Conservation (phyloP, 805 yeast species). For the Myxozyma geophila region DNA sequence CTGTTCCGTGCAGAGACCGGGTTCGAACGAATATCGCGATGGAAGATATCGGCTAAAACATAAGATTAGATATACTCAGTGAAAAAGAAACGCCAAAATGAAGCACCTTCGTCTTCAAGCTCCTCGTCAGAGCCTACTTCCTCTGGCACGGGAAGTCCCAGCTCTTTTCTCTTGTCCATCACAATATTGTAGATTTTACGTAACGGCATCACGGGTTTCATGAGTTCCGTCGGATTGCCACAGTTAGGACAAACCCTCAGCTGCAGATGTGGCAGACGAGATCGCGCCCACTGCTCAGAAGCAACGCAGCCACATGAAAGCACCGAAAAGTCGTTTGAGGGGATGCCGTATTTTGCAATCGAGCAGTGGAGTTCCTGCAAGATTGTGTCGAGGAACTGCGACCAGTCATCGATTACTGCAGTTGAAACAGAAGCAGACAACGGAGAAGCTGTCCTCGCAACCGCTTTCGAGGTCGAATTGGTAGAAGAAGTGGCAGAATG, state of each 20-base stretch:
- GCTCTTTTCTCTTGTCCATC: constrained; percentile 35
- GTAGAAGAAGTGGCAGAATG: constrained; percentile 1
- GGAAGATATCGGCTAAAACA: constrained; percentile 9
- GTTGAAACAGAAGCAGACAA: constrained; percentile 18
- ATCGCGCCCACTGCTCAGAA: constrained; percentile 36
- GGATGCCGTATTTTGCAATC: constrained; percentile 35
- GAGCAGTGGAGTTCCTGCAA: constrained; percentile 33
- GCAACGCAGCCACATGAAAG: constrained; percentile 37
- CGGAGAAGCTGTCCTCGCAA: constrained; percentile 14
- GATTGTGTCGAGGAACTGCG: constrained; percentile 31
- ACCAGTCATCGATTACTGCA: constrained; percentile 30
- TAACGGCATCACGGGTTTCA: constrained; percentile 32
- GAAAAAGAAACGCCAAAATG: neutral
- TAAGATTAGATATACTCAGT: neutral
- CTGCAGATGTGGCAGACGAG: constrained; percentile 33
- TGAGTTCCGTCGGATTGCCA: constrained; percentile 35
- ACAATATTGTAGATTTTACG: constrained; percentile 32
- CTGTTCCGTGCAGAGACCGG: neutral
- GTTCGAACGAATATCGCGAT: neutral
- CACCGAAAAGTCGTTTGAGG: constrained; percentile 33
- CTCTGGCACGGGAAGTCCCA: constrained; percentile 33
- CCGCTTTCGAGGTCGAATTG: neutral
- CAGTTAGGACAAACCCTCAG: constrained; percentile 35
- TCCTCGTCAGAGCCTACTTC: constrained; percentile 37
- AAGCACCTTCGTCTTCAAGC: constrained; percentile 25